Conservation (phyloP, 495 filamentous ascomycete species). For the Thozetella sp. region DNA sequence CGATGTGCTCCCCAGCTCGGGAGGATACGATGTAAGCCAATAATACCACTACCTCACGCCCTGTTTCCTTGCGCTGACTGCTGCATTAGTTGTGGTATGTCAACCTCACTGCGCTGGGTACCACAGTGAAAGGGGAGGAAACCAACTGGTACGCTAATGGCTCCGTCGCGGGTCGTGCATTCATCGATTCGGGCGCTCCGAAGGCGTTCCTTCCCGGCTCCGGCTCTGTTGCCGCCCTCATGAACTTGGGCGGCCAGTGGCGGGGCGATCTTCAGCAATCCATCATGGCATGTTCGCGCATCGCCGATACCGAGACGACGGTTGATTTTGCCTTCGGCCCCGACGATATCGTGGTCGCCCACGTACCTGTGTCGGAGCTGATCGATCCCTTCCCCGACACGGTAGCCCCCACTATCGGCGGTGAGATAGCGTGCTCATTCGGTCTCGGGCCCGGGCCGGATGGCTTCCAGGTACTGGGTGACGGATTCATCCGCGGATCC, state of each 20-base stretch:
- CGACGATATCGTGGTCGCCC: background rate
- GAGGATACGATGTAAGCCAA: no score
- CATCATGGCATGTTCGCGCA: background rate
- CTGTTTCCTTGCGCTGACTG: no score
- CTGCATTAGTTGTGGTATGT: background rate
- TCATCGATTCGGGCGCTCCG: background rate
- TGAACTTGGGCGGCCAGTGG: background rate
- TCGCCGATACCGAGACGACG: background rate
- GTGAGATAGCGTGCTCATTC: background rate
- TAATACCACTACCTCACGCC: no score
- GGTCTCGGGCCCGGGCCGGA: background rate
- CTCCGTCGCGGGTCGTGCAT: background rate
- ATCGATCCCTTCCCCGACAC: background rate
- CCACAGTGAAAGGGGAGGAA: background rate
- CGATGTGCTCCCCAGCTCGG: background rate
- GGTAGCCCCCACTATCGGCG: background rate
- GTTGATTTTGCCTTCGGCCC: background rate
- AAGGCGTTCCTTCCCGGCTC: background rate
- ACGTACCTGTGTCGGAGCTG: background rate
- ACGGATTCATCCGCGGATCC: background rate
- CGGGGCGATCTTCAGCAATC: background rate
- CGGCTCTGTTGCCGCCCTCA: background rate
- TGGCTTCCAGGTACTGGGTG: background rate
- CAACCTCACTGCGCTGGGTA: background rate
- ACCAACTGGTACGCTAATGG: background rate